phyloP scores from a whole-genome alignment of 371 early-diverging fungal genomes.

The Scutellospora calospora region DNA sequence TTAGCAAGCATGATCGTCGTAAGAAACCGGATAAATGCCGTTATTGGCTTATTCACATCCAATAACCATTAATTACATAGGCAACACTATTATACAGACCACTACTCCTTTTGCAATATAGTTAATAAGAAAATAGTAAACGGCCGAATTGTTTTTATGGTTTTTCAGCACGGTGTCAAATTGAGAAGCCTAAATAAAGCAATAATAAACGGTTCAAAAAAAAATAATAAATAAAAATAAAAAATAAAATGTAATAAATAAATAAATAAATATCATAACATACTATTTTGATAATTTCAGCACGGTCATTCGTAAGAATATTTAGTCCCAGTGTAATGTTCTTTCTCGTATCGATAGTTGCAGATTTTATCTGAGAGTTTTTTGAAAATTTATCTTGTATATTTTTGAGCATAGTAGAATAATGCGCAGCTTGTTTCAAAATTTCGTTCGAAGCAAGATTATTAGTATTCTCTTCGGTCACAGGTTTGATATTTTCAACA shows the following conservation, averaged over 20 bases:
- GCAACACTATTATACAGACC: neutral
- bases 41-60: too few species aligned
- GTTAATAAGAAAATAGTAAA: conserved; percentile 17
- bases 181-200: neutral
- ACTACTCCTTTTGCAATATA: neutral
- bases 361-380: conserved; percentile 34
- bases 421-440: conserved; percentile 41
- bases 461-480: conserved; percentile 11
- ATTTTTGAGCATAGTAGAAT: conserved; percentile 29
- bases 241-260: too few species aligned
- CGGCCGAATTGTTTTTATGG: neutral
- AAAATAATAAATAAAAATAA: too few species aligned
- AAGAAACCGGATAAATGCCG: too few species aligned
- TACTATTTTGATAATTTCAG: neutral
- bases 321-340: conserved; percentile 10
- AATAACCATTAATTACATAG: too few species aligned
- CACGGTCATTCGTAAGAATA: conserved; percentile 1
- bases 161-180: neutral
- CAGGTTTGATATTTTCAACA: neutral
- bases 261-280: neutral
- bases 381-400: conserved; percentile 43
- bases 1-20: too few species aligned
- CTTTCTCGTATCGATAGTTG: neutral
- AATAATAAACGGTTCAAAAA: neutral
- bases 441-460: conserved; percentile 42